A percentile compares a stretch with the other conserved stretches of the same genome.
Conservation (phyloP, 1,284 basidiomycete genomes). For the Puccinia polysora region DNA sequence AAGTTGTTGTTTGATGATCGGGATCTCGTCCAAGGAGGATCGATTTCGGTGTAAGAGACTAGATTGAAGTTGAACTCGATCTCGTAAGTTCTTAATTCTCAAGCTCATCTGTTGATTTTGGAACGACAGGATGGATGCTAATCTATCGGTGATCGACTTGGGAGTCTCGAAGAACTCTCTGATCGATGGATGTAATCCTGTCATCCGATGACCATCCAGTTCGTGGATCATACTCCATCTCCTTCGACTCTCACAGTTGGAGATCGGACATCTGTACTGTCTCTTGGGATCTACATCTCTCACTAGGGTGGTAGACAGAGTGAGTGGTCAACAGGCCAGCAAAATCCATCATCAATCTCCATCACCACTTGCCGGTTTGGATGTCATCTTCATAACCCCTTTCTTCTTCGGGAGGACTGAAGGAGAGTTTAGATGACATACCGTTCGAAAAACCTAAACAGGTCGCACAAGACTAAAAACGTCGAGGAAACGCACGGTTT, state of each 20-base stretch:
- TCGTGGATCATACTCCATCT: slow-evolving; percentile 2
- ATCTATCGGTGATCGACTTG: slow-evolving; percentile 4
- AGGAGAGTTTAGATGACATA: neutral
- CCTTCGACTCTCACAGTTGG: neutral
- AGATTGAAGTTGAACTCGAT: slow-evolving; percentile 16
- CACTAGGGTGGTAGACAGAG: too few species aligned
- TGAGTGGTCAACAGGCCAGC: too few species aligned
- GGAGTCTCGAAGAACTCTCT: slow-evolving; percentile 17
- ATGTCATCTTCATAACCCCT: neutral
- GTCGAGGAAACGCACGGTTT: too few species aligned
- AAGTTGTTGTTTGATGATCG: slow-evolving; percentile 15
- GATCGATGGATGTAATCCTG: slow-evolving; percentile 17
- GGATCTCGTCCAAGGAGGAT: neutral
- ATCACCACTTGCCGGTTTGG: neutral
- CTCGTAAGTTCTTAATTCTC: slow-evolving; percentile 16
- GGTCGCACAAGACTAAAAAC: slow-evolving; percentile 22
- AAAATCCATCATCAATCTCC: neutral
- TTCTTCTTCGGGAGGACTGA: neutral
- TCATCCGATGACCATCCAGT: neutral
- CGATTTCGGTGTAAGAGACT: slow-evolving; percentile 1
- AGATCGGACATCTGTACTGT: slow-evolving; percentile 9
- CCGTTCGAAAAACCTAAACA: slow-evolving; percentile 25
- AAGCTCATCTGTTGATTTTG: slow-evolving; percentile 28
- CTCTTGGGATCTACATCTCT: too few species aligned
- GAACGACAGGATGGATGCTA: slow-evolving; percentile 11